Evolutionary conservation across 2,329 filamentous ascomycete species (phyloP), one percentile per base, ranked within the genome.

Genomic region (Colletotrichum abscissum): DNA sequence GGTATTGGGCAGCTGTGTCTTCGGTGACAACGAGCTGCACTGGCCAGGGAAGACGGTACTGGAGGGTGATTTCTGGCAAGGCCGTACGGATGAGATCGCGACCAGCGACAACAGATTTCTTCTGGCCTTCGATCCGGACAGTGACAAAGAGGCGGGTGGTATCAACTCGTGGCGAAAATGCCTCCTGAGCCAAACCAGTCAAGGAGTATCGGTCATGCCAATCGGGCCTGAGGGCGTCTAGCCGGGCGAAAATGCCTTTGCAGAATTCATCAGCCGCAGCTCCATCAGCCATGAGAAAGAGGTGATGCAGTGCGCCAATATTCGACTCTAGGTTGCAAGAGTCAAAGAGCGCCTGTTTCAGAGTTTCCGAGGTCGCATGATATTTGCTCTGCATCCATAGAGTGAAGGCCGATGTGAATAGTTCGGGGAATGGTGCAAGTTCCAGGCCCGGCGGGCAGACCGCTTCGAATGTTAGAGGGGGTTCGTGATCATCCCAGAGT

Each of bases 131-230:
- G 75, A 74, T 80, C 60, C 77, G 86, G 3, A 88, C 88, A 22
- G 85, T 87, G 26, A 94, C 88, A 3, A 90, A 87, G 9, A 98
- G 82, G 24, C 90, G 89, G 62, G 92, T 89, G 2, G 86, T 77
- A 67, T 95, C 90, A 1, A 94, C 81, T 1, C 84, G 83, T 0
- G 82, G 76, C 1, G 90, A 87, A 79, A 95, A 95, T 0, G 93
- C 91, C 69, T 92, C 92, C 71, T 95, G 93, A 0, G 93, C 92
- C 2, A 95, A 83, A 76, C 95, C 94, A 0, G 93, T 97, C 33
- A 98, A 85, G 0, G 93, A 88, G 78, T 96, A 97, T 24, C 92
- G 90, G 80, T 98, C 95, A 74, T 92, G 92, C 95, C 95, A 98
- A 46, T 84, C 84, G 6, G 79, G 81, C 79, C 84, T 87, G 19